Conservation (phyloP, 805 yeast species). For the Saturnispora serradocipensis region DNA sequence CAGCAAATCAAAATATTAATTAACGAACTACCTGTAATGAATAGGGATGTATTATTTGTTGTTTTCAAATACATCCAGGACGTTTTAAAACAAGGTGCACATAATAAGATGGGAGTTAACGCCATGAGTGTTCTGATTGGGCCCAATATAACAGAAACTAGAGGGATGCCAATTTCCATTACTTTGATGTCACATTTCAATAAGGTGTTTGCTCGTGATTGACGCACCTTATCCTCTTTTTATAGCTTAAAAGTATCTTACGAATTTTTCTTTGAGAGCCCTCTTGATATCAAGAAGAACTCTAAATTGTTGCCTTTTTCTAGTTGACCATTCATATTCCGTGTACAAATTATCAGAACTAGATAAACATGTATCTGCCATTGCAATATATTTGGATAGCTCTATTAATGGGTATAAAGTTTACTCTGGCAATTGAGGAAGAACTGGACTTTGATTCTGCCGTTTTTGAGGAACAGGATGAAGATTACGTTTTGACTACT, state of each 20-base stretch:
- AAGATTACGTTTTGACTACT: neutral
- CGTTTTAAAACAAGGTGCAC: slow-evolving; percentile 49
- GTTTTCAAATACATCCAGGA: slow-evolving; percentile 60
- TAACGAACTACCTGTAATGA: slow-evolving; percentile 42
- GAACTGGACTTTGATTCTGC: neutral
- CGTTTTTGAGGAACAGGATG: neutral
- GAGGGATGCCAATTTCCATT: slow-evolving; percentile 27
- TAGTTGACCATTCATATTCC: neutral
- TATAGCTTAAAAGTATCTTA: neutral
- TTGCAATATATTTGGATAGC: neutral
- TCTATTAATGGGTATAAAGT: neutral
- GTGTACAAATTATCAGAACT: neutral
- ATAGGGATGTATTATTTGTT: slow-evolving; percentile 51
- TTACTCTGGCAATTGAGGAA: neutral
- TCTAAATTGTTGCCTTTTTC: neutral
- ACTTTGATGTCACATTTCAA: slow-evolving; percentile 22
- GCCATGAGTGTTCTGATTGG: slow-evolving; percentile 40
- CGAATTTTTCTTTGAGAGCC: neutral
- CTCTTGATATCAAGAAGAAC: neutral
- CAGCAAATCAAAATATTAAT: slow-evolving; percentile 24
- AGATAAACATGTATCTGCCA: neutral
- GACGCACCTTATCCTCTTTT: neutral
- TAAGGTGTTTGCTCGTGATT: slow-evolving; percentile 17
- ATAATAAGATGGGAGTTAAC: slow-evolving; percentile 76
- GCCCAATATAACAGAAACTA: slow-evolving; percentile 27